Evolutionary conservation across 371 early-diverging fungal genomes (phyloP), one percentile per base, ranked within the genome.

Genomic region (Mortierella sp.): DNA sequence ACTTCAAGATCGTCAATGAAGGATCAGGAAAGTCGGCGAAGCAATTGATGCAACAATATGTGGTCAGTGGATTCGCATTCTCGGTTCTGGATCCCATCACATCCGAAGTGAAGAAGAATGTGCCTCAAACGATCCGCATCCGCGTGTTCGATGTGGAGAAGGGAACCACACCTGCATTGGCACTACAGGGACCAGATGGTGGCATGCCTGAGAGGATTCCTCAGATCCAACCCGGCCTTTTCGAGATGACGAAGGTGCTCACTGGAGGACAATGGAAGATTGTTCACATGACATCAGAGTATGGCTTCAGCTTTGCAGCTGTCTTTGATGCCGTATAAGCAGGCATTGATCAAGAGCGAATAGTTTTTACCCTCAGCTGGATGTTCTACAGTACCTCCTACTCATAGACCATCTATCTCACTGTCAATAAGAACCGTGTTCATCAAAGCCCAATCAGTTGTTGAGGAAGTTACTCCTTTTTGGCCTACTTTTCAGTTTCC

Each of bases 201-300:
- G 74, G 74, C 16, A 76, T 76, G 76, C 76, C 76, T 8, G 69
- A 68, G 58, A 64, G 69, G 13, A 27, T 76, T 47, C 39, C 64
- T 2, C 65, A 68, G 43, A 50, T 76, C 27, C 28, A 76, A 50
- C 62, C 69, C 21, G 69, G 69, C 31, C 41, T 76, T 24, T 76
- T 76, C 21, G 76, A 68, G 53, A 65, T 51, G 6, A 55, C 29
- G 22, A 76, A 76, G 66, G 60, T 57, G 19, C 24, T 76, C 40
- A 44, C 27, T 0, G 48, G 56, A 0, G 76, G 76, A 12, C 68
- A 76, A 41, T 76, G 69, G 69, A 76, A 76, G 76, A 59, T 76
- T 44, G 76, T 76, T 14, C 64, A 76, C 58, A 76, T 76, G 76
- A 76, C 68, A 3, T 76, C 76, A 0, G 76, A 76, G 34, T 76